Conservation (phyloP, 2,329 filamentous ascomycete species). For the Penicillium carneum region DNA sequence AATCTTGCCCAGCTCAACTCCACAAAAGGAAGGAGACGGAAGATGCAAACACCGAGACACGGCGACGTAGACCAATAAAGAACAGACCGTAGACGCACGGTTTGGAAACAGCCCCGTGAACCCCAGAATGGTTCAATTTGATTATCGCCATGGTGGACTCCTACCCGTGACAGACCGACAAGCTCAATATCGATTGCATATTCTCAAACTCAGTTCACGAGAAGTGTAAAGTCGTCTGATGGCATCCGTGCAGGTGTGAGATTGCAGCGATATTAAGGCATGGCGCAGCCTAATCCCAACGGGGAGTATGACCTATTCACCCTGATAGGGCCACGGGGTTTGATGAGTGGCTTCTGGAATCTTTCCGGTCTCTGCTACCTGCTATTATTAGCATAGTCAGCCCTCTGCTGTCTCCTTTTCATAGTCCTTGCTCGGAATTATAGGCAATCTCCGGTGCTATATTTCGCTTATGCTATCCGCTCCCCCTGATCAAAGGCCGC, state of each 20-base stretch:
- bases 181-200: neutral
- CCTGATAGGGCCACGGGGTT: neutral
- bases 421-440: no score
- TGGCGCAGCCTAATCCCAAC: conserved; percentile 15
- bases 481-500: neutral
- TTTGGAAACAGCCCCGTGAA: neutral
- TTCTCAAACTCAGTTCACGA: neutral
- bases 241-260: neutral
- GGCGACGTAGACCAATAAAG: neutral
- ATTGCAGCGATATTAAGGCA: conserved; percentile 25
- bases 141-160: neutral
- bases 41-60: neutral
- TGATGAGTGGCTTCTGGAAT: neutral
- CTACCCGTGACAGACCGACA: neutral
- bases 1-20: neutral
- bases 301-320: conserved; percentile 21
- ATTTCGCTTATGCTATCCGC: neutral
- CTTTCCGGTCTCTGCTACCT: neutral
- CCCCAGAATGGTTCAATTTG: neutral
- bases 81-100: neutral
- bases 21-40: conserved; percentile 3
- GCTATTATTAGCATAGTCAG: neutral
- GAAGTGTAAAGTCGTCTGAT: neutral
- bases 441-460: no score
- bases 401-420: no score